Evolutionary conservation across 495 filamentous ascomycete genomes (phyloP), one percentile per base, ranked within the genome.

Genomic region (Extremus antarcticus): DNA sequence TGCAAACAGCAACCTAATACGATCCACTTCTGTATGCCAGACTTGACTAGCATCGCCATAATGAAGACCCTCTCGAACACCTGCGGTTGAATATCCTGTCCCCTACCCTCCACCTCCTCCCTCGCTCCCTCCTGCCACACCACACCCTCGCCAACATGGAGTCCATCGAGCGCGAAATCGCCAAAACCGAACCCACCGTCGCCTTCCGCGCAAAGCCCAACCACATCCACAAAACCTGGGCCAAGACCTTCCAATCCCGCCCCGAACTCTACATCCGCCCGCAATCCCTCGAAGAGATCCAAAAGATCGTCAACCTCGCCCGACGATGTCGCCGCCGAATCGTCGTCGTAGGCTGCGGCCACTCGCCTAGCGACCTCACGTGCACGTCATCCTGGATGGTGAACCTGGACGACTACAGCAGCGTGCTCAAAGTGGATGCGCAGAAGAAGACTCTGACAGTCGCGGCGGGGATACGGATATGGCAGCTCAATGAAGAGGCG

Each of bases 311-410:
- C 39, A 84, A 75, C 38, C 77, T 97, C 11, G 94, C 92, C 19
- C 85, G 86, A 52, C 77, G 78, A 66, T 90, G 84, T 68, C 81
- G 88, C 29, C 83, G 88, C 39, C 82, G 88, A 41, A 70, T 98
- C 39, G 82, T 86, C 16, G 83, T 83, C 21, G 84, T 87, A 23
- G 92, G 92, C 29, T 90, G 83, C 52, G 87, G 81, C 48, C 92
- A 98, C 71, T 96, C 90, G 39, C 92, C 92, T 17, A 91, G 83
- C 59, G 86, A 92, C 61, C 69, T 98, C 41, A 97, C 92, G 22
- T 95, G 89, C 71, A 95, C 91, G 22, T 92, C 88, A 0, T 84
- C 84, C 16, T 98, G 92, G 92, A 82, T 96, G 63, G 76, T 97
- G 57, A 97, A 95, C 63, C 82, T 98, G 15, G 91, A 97, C 73